Conservation (phyloP, 2,329 filamentous ascomycete genomes). For the Xylaria sp. region DNA sequence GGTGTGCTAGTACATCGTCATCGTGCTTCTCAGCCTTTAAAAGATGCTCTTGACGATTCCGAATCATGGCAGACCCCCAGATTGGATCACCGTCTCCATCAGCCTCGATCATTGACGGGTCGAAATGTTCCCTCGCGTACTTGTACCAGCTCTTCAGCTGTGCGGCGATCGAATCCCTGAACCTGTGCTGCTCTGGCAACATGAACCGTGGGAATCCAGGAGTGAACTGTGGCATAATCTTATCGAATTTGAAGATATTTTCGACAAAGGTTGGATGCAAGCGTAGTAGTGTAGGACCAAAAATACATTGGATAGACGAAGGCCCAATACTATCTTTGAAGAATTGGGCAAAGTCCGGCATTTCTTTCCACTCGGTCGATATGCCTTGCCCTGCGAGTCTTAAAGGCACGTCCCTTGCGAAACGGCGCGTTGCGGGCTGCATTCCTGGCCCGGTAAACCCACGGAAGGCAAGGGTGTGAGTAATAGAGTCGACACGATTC, state of each 20-base stretch:
- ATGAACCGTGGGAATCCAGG: conserved; percentile 35
- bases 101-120: conserved; percentile 29
- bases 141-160: conserved; percentile 41
- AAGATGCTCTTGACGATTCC: conserved; percentile 38
- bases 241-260: conserved; percentile 39
- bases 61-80: conserved; percentile 40
- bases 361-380: conserved; percentile 33
- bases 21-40: conserved; percentile 35
- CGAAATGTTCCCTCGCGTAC: conserved; percentile 38
- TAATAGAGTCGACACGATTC: conserved; percentile 38
- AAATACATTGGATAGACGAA: conserved; percentile 36
- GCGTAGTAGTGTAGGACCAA: conserved; percentile 36
- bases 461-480: conserved; percentile 31
- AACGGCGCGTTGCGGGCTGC: conserved; percentile 31
- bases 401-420: conserved; percentile 25
- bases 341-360: conserved; percentile 35
- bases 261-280: conserved; percentile 38
- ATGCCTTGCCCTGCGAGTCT: conserved; percentile 27
- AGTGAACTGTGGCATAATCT: conserved; percentile 34
- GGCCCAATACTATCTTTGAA: conserved; percentile 33
- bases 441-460: conserved; percentile 39
- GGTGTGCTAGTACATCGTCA: conserved; percentile 35
- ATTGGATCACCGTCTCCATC: conserved; percentile 41
- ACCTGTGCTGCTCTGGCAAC: conserved; percentile 30
- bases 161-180: conserved; percentile 25